These are phyloP conservation scores for Claviceps arundinis DNA, from an alignment of 2,329 filamentous ascomycete genomes.

Conservation along the genomic window DNA sequence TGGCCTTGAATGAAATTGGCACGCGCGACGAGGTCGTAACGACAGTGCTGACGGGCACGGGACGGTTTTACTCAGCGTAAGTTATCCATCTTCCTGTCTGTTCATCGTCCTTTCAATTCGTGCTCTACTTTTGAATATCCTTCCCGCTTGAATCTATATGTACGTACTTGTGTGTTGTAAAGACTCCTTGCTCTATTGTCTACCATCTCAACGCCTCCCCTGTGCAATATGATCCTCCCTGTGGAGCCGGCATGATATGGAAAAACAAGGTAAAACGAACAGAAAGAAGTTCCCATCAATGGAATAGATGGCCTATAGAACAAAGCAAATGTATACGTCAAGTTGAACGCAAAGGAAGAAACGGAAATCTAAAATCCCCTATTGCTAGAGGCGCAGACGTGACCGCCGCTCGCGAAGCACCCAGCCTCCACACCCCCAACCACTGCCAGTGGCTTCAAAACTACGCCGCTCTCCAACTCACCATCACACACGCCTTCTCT, in stretches of 20 bases:
- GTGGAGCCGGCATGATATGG: too few species aligned
- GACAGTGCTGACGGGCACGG: constrained; percentile 73
- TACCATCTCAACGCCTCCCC: too few species aligned
- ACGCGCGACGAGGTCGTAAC: constrained; percentile 67
- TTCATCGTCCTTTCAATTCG: not conserved
- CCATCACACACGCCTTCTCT: constrained; percentile 82
- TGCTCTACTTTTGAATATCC: too few species aligned
- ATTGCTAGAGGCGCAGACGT: constrained; percentile 63
- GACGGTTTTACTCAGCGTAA: constrained; percentile 81
- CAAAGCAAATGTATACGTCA: not conserved
- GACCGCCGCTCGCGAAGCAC: constrained; percentile 33
- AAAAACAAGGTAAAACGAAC: too few species aligned
- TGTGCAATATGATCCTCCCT: too few species aligned
- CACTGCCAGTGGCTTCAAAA: constrained; percentile 44
- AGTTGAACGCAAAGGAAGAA: not conserved
- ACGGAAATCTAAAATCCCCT: not conserved
- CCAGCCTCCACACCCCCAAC: constrained; percentile 23
- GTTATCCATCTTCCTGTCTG: constrained; percentile 11
- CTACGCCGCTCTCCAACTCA: constrained; percentile 79
- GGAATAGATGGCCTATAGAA: too few species aligned
- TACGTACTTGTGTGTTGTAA: too few species aligned
- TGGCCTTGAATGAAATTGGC: constrained; percentile 64
- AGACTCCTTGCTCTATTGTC: too few species aligned
- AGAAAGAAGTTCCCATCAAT: too few species aligned
- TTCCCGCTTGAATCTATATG: too few species aligned